phyloP scores from a whole-genome alignment of 2,329 filamentous ascomycete species.

The Talaromyces piceae region DNA sequence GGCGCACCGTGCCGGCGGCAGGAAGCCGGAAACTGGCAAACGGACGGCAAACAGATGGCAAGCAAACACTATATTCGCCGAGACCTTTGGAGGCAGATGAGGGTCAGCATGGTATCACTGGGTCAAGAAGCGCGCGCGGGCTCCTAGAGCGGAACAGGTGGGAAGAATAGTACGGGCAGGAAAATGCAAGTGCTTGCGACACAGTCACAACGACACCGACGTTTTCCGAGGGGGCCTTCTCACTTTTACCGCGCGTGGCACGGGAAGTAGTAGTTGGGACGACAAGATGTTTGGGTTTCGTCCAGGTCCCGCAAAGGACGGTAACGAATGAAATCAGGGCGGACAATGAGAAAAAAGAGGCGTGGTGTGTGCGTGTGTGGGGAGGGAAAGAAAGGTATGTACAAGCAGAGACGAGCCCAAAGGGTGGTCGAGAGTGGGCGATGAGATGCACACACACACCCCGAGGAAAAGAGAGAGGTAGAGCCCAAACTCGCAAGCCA shows the following conservation, averaged over 20 bases:
- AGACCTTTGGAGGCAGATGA: not conserved
- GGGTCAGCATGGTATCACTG: not conserved
- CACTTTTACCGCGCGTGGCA: not conserved
- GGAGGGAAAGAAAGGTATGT: not conserved
- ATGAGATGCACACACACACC: too few species aligned
- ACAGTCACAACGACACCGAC: not conserved
- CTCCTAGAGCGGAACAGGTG: not conserved
- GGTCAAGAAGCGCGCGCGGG: not conserved
- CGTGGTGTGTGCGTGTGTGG: not conserved
- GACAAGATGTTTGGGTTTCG: not conserved
- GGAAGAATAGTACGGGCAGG: not conserved
- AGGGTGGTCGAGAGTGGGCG: not conserved
- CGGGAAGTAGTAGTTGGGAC: not conserved
- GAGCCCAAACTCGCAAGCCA: not conserved
- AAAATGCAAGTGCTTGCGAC: not conserved
- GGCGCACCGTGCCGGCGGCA: not conserved
- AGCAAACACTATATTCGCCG: conserved; percentile 1
- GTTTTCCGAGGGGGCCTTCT: not conserved
- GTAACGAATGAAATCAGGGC: not conserved
- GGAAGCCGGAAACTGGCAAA: not conserved
- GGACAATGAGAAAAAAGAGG: not conserved
- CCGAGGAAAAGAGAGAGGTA: not conserved
- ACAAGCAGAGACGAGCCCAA: not conserved
- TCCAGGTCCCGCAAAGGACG: not conserved
- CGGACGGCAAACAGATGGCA: not conserved